Evolutionary conservation across 208 protist genomes (phyloP).

Genomic region (Leishmania gerbilli): DNA sequence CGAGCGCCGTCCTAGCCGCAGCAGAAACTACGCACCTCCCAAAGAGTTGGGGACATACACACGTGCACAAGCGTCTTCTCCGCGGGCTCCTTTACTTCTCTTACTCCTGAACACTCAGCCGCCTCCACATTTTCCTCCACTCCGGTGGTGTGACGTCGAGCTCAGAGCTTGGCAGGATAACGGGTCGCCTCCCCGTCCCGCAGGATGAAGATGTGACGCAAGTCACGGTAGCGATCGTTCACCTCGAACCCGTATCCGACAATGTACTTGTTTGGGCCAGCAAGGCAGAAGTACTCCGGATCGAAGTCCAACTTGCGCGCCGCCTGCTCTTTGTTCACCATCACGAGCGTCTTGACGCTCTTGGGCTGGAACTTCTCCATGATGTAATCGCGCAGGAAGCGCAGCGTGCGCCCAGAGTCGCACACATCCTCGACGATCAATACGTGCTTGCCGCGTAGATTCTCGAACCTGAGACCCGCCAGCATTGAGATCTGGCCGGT

Average conservation of each 20-base stretch:
- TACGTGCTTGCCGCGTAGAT: conserved; percentile 80
- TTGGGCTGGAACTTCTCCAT: conserved; percentile 49
- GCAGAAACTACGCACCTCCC: neutral
- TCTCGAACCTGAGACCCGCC: conserved; percentile 51
- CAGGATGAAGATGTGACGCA: conserved; percentile 82
- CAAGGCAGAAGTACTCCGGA: conserved; percentile 69
- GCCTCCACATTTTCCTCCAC: neutral
- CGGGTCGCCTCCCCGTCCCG: conserved; percentile 62
- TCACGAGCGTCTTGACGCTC: conserved; percentile 66
- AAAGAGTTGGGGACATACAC: neutral
- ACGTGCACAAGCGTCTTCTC: neutral
- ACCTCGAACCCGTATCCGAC: conserved; percentile 94
- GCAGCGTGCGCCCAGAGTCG: conserved; percentile 82
- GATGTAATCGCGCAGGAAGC: conserved; percentile 55
- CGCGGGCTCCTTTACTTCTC: neutral
- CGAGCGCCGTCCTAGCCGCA: neutral
- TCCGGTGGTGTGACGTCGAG: neutral
- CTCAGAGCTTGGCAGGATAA: conserved; percentile 62
- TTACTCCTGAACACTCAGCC: neutral
- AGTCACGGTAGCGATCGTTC: conserved; percentile 82
- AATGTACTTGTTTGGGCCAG: conserved; percentile 80
- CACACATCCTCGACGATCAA: conserved; percentile 91
- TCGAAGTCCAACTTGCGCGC: conserved; percentile 63
- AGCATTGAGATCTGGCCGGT: conserved; percentile 68
- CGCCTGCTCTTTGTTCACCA: conserved; percentile 76